Evolutionary conservation across 208 protist genomes (phyloP), one percentile per base, ranked within the genome.

Genomic region (Trypanosoma caninum): DNA sequence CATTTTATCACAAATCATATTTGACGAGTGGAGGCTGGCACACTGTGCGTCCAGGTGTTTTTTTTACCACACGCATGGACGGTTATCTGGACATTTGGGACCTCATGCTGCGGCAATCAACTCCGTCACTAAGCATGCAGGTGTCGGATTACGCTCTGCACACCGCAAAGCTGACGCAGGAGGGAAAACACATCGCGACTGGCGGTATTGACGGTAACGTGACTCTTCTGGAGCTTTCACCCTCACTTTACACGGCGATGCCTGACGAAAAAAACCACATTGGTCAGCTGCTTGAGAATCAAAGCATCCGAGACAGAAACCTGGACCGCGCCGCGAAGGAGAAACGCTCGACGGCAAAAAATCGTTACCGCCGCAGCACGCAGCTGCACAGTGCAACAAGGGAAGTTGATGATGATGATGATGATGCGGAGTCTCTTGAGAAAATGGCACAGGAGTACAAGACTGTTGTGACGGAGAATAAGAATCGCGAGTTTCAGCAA

Each of bases 41-140:
- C 67, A 73, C 87, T 30, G 86, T 93, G 25, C 85, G 95, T 25
- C 94, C 97, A 10, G 94, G 91, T 41, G 95, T 98, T 18, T 98
- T 98, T 75, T 93, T 97, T 74, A 97, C 94, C 14, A 97, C 95
- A 8, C 95, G 96, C 62, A 96, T 97, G 91, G 96, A 99, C 75
- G 97, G 97, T 56, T 92, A 87, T 52, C 63, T 99, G 14, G 97
- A 98, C 74, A 58, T 98, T 20, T 99, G 95, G 95, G 97, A 99
- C 69, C 76, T 97, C 40, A 87, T 97, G 75, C 80, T 96, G 59
- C 93, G 96, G 30, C 95, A 98, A 58, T 97, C 91, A 22, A 82
- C 94, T 0, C 93, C 97, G 0, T 68, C 93, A 30, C 75, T 98
- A 35, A 91, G 90, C 50, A 64, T 98, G 40, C 91, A 97, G 66